Evolutionary conservation across 1,139 yeast genomes (phyloP).

Genomic region (Pichiaceae sp.): DNA sequence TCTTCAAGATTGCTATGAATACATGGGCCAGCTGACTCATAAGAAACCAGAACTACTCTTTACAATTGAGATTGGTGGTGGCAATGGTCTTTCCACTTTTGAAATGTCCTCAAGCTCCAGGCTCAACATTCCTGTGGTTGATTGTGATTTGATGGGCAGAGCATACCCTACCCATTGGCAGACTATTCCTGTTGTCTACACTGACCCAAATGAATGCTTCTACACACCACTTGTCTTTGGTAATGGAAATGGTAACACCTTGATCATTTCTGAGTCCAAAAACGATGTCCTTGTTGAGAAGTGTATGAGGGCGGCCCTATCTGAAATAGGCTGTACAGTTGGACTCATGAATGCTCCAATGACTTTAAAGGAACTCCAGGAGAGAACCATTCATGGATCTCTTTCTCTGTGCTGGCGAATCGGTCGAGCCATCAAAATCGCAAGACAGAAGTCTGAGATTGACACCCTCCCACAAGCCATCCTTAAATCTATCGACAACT

Average conservation of each 20-base stretch:
- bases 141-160: slow-evolving; percentile 27
- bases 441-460: slow-evolving; percentile 28
- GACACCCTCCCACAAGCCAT: slow-evolving; percentile 29
- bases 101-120: slow-evolving; percentile 19
- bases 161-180: slow-evolving; percentile 27
- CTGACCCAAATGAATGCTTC: slow-evolving; percentile 15
- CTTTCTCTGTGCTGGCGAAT: slow-evolving; percentile 40
- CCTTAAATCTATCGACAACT: slow-evolving; percentile 28
- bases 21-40: slow-evolving; percentile 23
- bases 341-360: slow-evolving; percentile 27
- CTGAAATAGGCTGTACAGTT: slow-evolving; percentile 26
- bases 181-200: slow-evolving; percentile 20
- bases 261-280: slow-evolving; percentile 28
- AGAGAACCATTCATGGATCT: slow-evolving; percentile 26
- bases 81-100: slow-evolving; percentile 24
- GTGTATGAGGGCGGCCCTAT: slow-evolving; percentile 31
- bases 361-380: slow-evolving; percentile 20
- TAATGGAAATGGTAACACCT: slow-evolving; percentile 37
- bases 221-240: slow-evolving; percentile 31
- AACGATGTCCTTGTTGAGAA: slow-evolving; percentile 31
- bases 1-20: slow-evolving; percentile 26
- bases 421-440: slow-evolving; percentile 34
- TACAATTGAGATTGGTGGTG: slow-evolving; percentile 27
- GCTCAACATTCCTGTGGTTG: slow-evolving; percentile 23
- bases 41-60: slow-evolving; percentile 19